Evolutionary conservation across 2,329 filamentous ascomycete species (phyloP).

Genomic region (Xylariaceae sp.): DNA sequence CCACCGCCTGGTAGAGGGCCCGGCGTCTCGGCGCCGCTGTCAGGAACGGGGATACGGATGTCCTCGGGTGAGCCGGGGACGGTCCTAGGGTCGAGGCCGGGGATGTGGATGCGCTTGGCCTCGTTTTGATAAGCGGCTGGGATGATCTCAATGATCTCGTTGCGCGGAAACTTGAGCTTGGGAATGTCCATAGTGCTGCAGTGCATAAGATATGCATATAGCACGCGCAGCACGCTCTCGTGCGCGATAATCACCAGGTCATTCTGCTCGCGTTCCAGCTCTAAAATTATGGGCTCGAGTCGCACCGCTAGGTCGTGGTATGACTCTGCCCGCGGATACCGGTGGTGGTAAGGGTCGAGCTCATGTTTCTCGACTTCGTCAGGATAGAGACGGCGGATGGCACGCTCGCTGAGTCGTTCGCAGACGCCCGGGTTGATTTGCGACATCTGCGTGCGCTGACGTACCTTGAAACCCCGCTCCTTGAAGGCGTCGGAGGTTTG

Average conservation of each 20-base stretch:
- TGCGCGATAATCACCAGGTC: conserved; percentile 98
- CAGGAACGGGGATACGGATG: conserved; percentile 76
- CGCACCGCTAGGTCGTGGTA: conserved; percentile 99
- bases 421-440: conserved; percentile 96
- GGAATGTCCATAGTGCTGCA: conserved; percentile 96
- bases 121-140: conserved; percentile 97
- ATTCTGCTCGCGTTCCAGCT: conserved; percentile 94
- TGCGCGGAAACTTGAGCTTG: conserved; percentile 87
- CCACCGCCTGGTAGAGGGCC: conserved; percentile 53
- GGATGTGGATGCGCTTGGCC: conserved; percentile 87
- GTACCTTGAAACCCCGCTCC: conserved; percentile 80
- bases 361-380: conserved; percentile 94
- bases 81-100: conserved; percentile 67
- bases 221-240: conserved; percentile 93
- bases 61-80: conserved; percentile 82
- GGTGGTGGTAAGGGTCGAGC: conserved; percentile 92
- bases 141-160: conserved; percentile 99
- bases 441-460: conserved; percentile 94
- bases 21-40: conserved; percentile 48
- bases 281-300: conserved; percentile 95
- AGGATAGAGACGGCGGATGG: conserved; percentile 81
- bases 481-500: conserved; percentile 87
- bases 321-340: conserved; percentile 95
- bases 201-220: conserved; percentile 98
- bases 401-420: conserved; percentile 86